phyloP scores from a whole-genome alignment of 108 stramenopile species.

The Skeletonema grethae region DNA sequence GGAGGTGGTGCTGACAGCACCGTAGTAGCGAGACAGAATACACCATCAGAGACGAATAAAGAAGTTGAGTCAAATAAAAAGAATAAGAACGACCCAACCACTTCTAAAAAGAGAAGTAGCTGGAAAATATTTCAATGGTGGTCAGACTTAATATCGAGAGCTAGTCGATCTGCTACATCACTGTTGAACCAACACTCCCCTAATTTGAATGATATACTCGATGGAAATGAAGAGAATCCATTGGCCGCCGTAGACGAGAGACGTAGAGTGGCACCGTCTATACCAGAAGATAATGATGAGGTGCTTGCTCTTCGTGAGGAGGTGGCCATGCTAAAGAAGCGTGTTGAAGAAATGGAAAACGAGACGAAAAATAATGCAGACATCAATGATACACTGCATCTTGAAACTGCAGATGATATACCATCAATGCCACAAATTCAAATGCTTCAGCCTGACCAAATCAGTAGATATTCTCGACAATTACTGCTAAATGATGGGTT shows the following conservation, averaged over 20 bases:
- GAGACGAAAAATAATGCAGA: conserved; percentile 3
- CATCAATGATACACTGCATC: background rate
- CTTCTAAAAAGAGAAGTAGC: background rate
- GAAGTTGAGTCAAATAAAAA: background rate
- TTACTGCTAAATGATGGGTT: conserved; percentile 69
- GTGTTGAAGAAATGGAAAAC: conserved; percentile 30
- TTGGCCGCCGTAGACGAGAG: background rate
- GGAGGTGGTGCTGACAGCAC: background rate
- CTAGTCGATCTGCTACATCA: conserved; percentile 43
- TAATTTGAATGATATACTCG: conserved; percentile 43
- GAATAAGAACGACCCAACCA: background rate
- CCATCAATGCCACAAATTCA: conserved; percentile 23
- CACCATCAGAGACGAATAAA: background rate
- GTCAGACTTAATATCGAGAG: conserved; percentile 28
- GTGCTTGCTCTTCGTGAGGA: conserved; percentile 28
- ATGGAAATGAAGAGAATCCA: conserved; percentile 15
- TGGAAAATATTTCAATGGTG: conserved; percentile 24
- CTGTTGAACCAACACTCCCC: conserved; percentile 45
- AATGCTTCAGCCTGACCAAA: conserved; percentile 47
- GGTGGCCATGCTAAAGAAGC: conserved; percentile 32
- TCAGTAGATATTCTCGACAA: conserved; percentile 84
- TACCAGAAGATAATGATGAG: conserved; percentile 17
- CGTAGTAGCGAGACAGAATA: background rate
- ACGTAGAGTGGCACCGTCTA: background rate
- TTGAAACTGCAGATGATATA: conserved; percentile 2